Conservation (phyloP, 371 early-diverging fungal genomes). For the Mucor circinelloides region DNA sequence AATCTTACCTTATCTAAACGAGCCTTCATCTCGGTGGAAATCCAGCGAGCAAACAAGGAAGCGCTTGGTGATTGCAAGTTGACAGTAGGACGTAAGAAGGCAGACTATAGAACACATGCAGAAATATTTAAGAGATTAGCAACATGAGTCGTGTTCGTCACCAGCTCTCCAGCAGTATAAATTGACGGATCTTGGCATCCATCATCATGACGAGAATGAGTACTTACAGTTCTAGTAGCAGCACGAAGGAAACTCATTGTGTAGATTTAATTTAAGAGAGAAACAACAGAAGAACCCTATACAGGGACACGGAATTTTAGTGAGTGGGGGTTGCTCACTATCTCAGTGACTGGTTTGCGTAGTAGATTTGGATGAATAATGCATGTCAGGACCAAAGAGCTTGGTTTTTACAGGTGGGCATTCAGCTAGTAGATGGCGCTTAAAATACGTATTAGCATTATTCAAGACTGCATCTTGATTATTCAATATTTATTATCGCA, state of each 20-base stretch:
- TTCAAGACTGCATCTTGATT: background rate
- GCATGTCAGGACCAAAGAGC: background rate
- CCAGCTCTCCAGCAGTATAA: background rate
- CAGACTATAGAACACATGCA: constrained; percentile 41
- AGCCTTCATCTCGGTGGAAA: constrained; percentile 75
- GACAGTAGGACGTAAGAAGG: constrained; percentile 39
- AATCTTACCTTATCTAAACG: constrained; percentile 61
- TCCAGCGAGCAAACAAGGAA: constrained; percentile 68
- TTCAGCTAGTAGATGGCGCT: too few relatives aligned
- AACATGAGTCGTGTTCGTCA: background rate
- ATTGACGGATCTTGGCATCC: background rate
- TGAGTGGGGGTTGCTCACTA: constrained; percentile 1
- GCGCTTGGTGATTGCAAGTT: constrained; percentile 26
- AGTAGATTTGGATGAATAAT: background rate
- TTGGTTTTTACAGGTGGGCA: too few relatives aligned
- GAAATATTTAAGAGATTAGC: background rate
- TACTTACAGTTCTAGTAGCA: constrained; percentile 49
- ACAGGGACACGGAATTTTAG: background rate
- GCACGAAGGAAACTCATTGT: constrained; percentile 62
- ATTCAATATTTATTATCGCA: background rate
- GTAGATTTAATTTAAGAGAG: constrained; percentile 1
- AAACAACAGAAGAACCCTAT: background rate
- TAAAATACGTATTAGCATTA: too few relatives aligned
- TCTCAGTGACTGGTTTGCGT: background rate
- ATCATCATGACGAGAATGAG: background rate